Percentiles rank a stretch among this genome's conserved stretches.
phyloP scores from a whole-genome alignment of 1,139 yeast genomes.

The Yamadazyma dushanensis region DNA sequence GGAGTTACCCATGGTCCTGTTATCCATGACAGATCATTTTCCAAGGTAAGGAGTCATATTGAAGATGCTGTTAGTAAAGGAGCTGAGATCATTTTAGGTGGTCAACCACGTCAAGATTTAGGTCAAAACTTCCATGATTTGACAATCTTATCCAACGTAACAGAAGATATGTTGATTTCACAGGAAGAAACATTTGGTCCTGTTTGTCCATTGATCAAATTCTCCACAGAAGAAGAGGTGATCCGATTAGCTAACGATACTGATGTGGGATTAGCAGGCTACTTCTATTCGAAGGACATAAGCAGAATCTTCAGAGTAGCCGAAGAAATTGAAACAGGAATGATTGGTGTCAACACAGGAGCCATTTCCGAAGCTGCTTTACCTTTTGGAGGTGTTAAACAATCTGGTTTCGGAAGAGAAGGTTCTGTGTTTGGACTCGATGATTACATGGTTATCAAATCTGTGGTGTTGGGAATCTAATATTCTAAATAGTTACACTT shows the following conservation, averaged over 20 bases:
- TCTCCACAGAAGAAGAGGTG: constrained; percentile 68
- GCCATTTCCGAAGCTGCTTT: constrained; percentile 45
- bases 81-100: constrained; percentile 65
- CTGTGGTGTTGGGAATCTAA: constrained; percentile 23
- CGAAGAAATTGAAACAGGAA: constrained; percentile 45
- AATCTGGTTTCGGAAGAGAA: constrained; percentile 51
- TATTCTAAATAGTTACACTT: not conserved
- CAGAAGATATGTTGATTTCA: constrained; percentile 60
- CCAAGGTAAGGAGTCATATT: constrained; percentile 70
- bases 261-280: constrained; percentile 48
- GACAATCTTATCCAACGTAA: constrained; percentile 67
- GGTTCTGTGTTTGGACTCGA: constrained; percentile 47
- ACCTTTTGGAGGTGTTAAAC: constrained; percentile 48
- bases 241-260: constrained; percentile 67
- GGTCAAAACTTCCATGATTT: constrained; percentile 79
- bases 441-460: constrained; percentile 38
- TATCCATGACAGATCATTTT: constrained; percentile 64
- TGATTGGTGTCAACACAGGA: constrained; percentile 49
- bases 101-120: constrained; percentile 61
- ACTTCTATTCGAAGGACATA: constrained; percentile 43
- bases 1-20: constrained; percentile 80
- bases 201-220: constrained; percentile 72
- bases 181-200: constrained; percentile 91
- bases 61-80: constrained; percentile 75
- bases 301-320: constrained; percentile 55